Percentiles rank a stretch among this genome's conserved stretches.
Conservation (phyloP, 257 asterid genomes). For the Prunella vulgaris region DNA sequence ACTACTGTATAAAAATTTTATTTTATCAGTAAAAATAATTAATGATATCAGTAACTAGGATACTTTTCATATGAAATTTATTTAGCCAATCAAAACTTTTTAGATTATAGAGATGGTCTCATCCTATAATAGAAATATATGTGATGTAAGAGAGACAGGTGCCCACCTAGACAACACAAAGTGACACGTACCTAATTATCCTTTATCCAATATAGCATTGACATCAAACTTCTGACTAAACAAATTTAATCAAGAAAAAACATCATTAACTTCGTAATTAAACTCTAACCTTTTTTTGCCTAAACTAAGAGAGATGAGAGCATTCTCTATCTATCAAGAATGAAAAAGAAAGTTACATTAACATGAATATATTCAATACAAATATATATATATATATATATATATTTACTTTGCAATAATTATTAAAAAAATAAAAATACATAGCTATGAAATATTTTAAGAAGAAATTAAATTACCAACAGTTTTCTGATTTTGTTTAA, state of each 20-base stretch:
- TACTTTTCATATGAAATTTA: neutral
- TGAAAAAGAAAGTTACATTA: neutral
- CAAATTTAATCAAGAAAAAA: neutral
- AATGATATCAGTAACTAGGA: too few relatives aligned
- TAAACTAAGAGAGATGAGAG: neutral
- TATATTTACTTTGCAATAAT: too few relatives aligned
- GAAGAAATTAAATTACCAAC: too few relatives aligned
- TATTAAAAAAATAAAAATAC: too few relatives aligned
- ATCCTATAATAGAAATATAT: neutral
- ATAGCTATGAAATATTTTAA: neutral
- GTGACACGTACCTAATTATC: constrained; percentile 16
- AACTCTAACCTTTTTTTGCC: neutral
- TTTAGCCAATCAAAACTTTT: constrained; percentile 2
- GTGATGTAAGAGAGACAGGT: neutral
- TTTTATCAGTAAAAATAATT: too few relatives aligned
- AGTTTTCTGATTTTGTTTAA: too few relatives aligned
- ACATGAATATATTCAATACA: too few relatives aligned
- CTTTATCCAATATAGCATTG: neutral
- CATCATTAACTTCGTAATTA: neutral
- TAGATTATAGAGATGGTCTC: neutral
- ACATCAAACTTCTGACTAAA: constrained; percentile 14
- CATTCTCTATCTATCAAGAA: neutral
- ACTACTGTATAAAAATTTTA: too few relatives aligned
- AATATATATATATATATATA: too few relatives aligned
- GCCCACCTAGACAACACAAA: constrained; percentile 18